These are phyloP conservation scores for Candida khao-thaluensis DNA, from an alignment of 805 yeast species.

Conservation along the genomic window DNA sequence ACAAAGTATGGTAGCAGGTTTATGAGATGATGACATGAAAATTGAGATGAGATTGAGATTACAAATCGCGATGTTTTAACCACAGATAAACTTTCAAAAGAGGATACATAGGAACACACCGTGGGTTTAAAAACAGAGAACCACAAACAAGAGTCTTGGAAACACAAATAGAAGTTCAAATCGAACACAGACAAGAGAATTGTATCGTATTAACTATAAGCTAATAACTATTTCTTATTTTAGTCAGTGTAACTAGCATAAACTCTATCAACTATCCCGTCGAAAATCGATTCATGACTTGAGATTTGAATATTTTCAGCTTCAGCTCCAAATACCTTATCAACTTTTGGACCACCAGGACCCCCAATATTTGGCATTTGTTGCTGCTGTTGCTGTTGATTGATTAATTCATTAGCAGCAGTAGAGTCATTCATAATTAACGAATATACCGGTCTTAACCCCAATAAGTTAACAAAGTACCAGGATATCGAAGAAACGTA, in stretches of 20 bases:
- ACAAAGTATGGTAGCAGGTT: slow-evolving; percentile 43
- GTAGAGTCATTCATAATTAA: slow-evolving; percentile 58
- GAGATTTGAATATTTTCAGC: slow-evolving; percentile 73
- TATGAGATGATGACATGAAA: too few relatives aligned
- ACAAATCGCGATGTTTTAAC: too few relatives aligned
- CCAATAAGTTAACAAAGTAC: slow-evolving; percentile 88
- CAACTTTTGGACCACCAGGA: slow-evolving; percentile 65
- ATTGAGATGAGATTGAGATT: slow-evolving; percentile 1
- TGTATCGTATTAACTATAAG: too few relatives aligned
- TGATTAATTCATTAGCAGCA: slow-evolving; percentile 45
- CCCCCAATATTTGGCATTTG: slow-evolving; percentile 41
- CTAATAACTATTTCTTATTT: too few relatives aligned
- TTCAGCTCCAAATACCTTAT: slow-evolving; percentile 62
- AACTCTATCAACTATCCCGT: slow-evolving; percentile 57
- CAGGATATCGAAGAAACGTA: slow-evolving; percentile 95
- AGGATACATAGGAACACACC: too few relatives aligned
- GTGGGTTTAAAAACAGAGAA: too few relatives aligned
- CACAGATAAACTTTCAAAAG: too few relatives aligned
- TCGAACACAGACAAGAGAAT: too few relatives aligned
- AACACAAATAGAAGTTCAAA: too few relatives aligned
- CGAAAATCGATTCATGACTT: slow-evolving; percentile 50
- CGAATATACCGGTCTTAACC: slow-evolving; percentile 76
- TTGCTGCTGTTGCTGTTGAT: slow-evolving; percentile 41
- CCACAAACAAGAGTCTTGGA: too few relatives aligned
- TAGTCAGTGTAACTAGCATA: too few relatives aligned